These are phyloP conservation scores for Raphanus hybrid DNA, from an alignment of 441 rosid species.

Conservation along the genomic window DNA sequence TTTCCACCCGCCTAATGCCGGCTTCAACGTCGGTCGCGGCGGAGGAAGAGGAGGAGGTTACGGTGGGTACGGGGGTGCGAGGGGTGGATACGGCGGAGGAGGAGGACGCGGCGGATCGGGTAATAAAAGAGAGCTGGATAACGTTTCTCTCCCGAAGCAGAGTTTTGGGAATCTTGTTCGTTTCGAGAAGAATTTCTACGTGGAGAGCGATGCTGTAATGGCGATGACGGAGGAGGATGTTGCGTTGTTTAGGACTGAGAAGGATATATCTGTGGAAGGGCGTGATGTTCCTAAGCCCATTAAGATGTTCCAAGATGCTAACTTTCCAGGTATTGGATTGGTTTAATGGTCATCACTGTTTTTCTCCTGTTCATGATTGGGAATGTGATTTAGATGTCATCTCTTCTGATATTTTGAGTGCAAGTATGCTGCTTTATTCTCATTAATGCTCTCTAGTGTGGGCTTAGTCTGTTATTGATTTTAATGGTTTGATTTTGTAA, in stretches of 20 bases:
- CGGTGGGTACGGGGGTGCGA: constrained; percentile 49
- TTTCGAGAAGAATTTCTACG: constrained; percentile 88
- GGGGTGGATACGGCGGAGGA: constrained; percentile 60
- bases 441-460: too few relatives aligned
- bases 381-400: too few relatives aligned
- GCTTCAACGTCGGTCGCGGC: constrained; percentile 47
- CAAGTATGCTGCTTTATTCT: too few relatives aligned
- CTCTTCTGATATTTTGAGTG: too few relatives aligned
- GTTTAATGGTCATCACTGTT: too few relatives aligned
- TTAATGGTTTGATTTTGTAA: too few relatives aligned
- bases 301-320: constrained; percentile 79
- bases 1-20: constrained; percentile 58
- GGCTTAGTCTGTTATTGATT: too few relatives aligned
- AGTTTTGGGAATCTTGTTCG: constrained; percentile 82
- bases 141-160: constrained; percentile 71
- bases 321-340: constrained; percentile 51
- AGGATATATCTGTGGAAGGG: constrained; percentile 87
- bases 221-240: constrained; percentile 82
- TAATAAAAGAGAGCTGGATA: constrained; percentile 66
- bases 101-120: constrained; percentile 53
- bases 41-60: constrained; percentile 49
- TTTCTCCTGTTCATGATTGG: too few relatives aligned
- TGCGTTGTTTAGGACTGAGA: constrained; percentile 56
- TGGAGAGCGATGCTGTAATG: constrained; percentile 48
- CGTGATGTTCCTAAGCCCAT: constrained; percentile 87